Conservation (phyloP, 768 basidiomycete species). For the Aureoboletus auriporus region DNA sequence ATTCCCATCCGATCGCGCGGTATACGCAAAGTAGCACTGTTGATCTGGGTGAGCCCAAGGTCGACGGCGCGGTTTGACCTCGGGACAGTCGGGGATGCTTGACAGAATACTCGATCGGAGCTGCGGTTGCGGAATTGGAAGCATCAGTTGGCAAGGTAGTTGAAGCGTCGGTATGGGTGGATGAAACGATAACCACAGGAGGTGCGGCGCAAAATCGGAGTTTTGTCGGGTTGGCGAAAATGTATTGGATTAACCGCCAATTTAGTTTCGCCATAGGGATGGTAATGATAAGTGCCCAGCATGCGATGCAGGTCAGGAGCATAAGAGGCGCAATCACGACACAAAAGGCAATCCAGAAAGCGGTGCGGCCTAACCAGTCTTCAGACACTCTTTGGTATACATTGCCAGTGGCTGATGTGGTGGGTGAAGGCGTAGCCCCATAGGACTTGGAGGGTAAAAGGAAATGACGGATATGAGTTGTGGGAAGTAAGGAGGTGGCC, state of each 20-base stretch:
- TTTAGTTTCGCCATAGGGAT: constrained; percentile 98
- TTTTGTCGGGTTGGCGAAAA: constrained; percentile 72
- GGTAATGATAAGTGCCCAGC: constrained; percentile 94
- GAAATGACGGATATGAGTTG: constrained; percentile 27
- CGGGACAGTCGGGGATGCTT: constrained; percentile 73
- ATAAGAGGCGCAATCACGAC: constrained; percentile 84
- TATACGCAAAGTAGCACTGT: constrained; percentile 95
- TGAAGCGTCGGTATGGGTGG: constrained; percentile 23
- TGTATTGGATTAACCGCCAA: constrained; percentile 87
- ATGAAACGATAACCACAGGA: constrained; percentile 51
- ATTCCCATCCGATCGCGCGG: constrained; percentile 82
- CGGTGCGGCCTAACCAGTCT: constrained; percentile 64
- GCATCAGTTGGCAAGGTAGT: constrained; percentile 4
- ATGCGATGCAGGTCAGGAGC: constrained; percentile 80
- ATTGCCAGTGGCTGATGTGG: constrained; percentile 11
- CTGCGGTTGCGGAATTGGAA: constrained; percentile 10
- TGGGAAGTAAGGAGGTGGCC: constrained; percentile 42
- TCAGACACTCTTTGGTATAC: constrained; percentile 23
- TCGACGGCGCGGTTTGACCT: constrained; percentile 82
- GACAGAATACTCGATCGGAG: constrained; percentile 51
- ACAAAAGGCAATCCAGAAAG: constrained; percentile 79
- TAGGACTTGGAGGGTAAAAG: constrained; percentile 59
- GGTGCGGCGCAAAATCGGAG: constrained; percentile 95
- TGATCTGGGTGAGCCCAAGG: constrained; percentile 67
- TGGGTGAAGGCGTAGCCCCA: constrained; percentile 48